Percentiles rank a stretch among this genome's conserved stretches.
Evolutionary conservation across 2,329 filamentous ascomycete genomes (phyloP).

Genomic region (Scortechinia acanthostroma): DNA sequence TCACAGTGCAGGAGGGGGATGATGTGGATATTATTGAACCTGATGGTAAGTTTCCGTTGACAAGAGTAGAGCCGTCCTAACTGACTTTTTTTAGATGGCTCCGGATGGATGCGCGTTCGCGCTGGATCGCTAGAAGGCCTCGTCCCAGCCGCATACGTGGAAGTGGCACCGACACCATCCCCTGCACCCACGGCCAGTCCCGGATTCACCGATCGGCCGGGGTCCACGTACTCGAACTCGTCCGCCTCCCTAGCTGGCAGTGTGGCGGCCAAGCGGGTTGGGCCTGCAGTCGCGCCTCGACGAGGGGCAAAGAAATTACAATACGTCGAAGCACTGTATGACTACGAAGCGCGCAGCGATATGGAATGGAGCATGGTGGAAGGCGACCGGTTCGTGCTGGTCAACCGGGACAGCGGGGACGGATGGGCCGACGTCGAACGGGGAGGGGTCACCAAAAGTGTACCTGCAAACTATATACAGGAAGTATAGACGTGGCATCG

Average conservation of each 20-base stretch:
- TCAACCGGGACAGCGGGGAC: constrained; percentile 82
- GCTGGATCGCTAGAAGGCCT: constrained; percentile 72
- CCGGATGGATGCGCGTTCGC: constrained; percentile 84
- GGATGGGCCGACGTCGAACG: constrained; percentile 97
- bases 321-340: constrained; percentile 88
- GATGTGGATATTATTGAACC: constrained; percentile 75
- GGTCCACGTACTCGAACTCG: constrained; percentile 73
- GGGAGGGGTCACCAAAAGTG: constrained; percentile 77
- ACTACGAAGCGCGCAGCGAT: constrained; percentile 79
- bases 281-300: constrained; percentile 72
- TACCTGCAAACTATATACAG: constrained; percentile 89
- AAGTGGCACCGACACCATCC: constrained; percentile 43
- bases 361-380: constrained; percentile 84
- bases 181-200: constrained; percentile 28
- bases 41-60: constrained; percentile 61
- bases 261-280: constrained; percentile 19
- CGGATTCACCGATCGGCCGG: constrained; percentile 44
- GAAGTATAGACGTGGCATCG: constrained; percentile 58
- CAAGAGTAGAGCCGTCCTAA: too few relatives aligned
- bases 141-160: constrained; percentile 80
- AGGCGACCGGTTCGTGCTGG: constrained; percentile 84
- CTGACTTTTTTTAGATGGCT: too few relatives aligned
- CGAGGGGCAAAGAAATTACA: constrained; percentile 88
- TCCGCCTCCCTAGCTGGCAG: constrained; percentile 57
- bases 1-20: constrained; percentile 72